phyloP scores from a whole-genome alignment of 306 rosid genomes.

The Ormosia emarginata region DNA sequence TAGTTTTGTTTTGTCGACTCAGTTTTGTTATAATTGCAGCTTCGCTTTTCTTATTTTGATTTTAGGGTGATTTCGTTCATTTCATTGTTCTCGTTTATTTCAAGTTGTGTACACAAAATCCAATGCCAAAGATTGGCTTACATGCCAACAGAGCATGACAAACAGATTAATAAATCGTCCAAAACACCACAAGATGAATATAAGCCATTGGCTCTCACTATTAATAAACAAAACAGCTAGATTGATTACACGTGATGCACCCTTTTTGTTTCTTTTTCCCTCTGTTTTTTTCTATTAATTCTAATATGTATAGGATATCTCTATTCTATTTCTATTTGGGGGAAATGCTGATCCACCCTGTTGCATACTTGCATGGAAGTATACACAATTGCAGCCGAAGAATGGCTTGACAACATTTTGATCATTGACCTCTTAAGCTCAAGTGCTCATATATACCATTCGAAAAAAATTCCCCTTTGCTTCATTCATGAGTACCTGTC shows the following conservation, averaged over 20 bases:
- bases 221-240: background rate
- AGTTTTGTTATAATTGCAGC: background rate
- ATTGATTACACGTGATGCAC: background rate
- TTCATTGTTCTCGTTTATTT: background rate
- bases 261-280: background rate
- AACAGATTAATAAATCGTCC: background rate
- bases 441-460: background rate
- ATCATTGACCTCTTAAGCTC: background rate
- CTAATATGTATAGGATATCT: background rate
- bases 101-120: background rate
- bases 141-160: background rate
- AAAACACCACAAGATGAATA: background rate
- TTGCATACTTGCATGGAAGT: background rate
- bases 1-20: background rate
- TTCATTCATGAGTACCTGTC: constrained; percentile 22
- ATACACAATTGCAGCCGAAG: background rate
- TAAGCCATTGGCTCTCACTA: constrained; percentile 3
- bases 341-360: background rate
- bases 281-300: background rate
- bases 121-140: background rate
- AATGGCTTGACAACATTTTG: background rate
- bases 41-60: background rate
- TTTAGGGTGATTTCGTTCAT: background rate
- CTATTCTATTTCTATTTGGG: background rate
- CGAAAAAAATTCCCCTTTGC: background rate